A percentile compares a stretch with the other conserved stretches of the same genome.
Evolutionary conservation across 768 basidiomycete genomes (phyloP).

Genomic region (Suillus bovinus): DNA sequence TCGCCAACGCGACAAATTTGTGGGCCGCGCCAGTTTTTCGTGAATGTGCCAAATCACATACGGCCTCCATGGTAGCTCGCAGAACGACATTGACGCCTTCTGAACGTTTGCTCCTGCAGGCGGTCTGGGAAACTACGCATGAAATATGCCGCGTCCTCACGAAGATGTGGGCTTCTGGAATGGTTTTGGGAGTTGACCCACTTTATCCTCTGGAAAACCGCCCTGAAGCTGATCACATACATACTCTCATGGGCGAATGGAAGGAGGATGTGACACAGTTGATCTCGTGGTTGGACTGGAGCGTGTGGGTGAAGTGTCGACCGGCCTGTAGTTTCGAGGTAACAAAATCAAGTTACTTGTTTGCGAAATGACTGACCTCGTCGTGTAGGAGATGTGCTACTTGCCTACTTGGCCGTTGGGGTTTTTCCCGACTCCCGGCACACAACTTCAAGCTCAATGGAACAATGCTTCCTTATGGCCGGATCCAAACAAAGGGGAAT

Average conservation of each 20-base stretch:
- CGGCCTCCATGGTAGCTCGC: slow-evolving; percentile 4
- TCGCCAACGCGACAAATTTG: slow-evolving; percentile 2
- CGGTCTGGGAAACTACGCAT: slow-evolving; percentile 16
- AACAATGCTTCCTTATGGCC: neutral
- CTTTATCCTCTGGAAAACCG: slow-evolving; percentile 3
- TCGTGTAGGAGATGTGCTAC: slow-evolving; percentile 26
- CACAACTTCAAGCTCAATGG: neutral
- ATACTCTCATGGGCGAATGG: slow-evolving; percentile 13
- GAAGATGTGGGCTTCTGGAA: slow-evolving; percentile 21
- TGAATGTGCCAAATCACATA: slow-evolving; percentile 13
- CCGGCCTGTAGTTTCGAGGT: slow-evolving; percentile 19
- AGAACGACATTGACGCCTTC: slow-evolving; percentile 9
- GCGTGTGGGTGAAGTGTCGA: slow-evolving; percentile 21
- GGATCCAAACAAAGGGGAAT: slow-evolving; percentile 11
- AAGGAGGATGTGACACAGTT: slow-evolving; percentile 11
- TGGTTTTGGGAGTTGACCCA: slow-evolving; percentile 13
- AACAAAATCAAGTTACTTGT: neutral
- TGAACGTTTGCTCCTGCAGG: slow-evolving; percentile 15
- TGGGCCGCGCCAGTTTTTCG: slow-evolving; percentile 16
- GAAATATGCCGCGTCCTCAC: slow-evolving; percentile 21
- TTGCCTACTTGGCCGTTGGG: slow-evolving; percentile 27
- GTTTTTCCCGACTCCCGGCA: neutral
- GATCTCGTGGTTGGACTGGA: slow-evolving; percentile 26
- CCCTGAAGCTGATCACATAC: neutral
- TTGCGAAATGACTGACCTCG: neutral